Conservation (phyloP, 78 protist species). For the Creolimax fragrantissima region DNA sequence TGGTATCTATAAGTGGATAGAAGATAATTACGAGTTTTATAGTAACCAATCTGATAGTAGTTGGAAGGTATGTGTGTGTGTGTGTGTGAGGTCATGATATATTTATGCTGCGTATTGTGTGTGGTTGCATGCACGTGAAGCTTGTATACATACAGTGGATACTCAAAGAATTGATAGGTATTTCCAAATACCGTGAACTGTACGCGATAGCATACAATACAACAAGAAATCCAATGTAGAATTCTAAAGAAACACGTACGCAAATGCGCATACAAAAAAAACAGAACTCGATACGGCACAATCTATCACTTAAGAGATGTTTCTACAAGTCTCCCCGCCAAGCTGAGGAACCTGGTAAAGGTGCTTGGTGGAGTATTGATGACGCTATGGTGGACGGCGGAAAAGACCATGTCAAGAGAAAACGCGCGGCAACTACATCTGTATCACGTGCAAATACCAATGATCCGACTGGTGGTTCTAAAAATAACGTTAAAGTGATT, state of each 20-base stretch:
- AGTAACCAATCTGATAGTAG: neutral
- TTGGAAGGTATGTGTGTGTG: neutral
- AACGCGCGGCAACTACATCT: neutral
- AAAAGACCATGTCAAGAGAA: neutral
- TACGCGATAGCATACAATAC: too few relatives aligned
- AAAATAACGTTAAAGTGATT: too few relatives aligned
- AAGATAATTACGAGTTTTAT: neutral
- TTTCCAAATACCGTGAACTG: too few relatives aligned
- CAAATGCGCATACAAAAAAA: too few relatives aligned
- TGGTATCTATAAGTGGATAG: slow-evolving; percentile 18
- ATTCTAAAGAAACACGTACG: too few relatives aligned
- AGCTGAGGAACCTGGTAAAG: neutral
- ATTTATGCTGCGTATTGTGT: neutral
- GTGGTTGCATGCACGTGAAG: neutral
- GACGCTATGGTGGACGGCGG: neutral
- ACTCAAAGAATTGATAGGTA: too few relatives aligned
- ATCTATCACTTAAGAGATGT: slow-evolving; percentile 9
- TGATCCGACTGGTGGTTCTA: too few relatives aligned
- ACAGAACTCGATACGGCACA: slow-evolving; percentile 35
- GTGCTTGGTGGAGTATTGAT: neutral
- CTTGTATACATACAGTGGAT: too few relatives aligned
- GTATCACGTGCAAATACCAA: neutral
- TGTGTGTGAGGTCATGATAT: too few relatives aligned
- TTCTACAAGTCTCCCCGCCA: slow-evolving; percentile 6
- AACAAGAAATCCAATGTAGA: too few relatives aligned